These are phyloP conservation scores for Cutaneotrichosporon cutaneum DNA, from an alignment of 1,284 basidiomycete species.

Conservation along the genomic window DNA sequence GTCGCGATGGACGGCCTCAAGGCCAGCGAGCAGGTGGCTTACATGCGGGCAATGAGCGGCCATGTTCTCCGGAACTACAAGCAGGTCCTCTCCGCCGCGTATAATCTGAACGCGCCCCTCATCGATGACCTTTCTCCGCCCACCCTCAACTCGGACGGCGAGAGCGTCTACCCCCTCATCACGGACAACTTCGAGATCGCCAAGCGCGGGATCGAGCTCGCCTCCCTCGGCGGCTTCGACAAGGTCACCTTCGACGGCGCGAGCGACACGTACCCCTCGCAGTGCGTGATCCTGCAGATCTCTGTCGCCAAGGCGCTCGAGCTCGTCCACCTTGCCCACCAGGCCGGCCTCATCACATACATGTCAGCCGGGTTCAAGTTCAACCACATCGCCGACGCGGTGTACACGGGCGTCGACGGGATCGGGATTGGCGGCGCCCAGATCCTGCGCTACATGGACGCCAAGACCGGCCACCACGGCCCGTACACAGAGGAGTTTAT, in stretches of 20 bases:
- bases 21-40: neutral
- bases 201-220: slow-evolving; percentile 3
- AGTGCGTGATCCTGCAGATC: slow-evolving; percentile 5
- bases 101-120: neutral
- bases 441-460: slow-evolving; percentile 6
- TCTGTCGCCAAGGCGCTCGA: neutral
- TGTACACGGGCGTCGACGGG: neutral
- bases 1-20: slow-evolving; percentile 1
- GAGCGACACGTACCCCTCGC: slow-evolving; percentile 2
- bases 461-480: neutral
- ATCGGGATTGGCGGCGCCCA: slow-evolving; percentile 1
- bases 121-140: neutral
- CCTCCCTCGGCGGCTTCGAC: slow-evolving; percentile 1
- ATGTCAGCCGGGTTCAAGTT: slow-evolving; percentile 3
- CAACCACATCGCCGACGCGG: neutral
- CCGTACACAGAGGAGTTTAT: slow-evolving; percentile 6
- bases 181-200: slow-evolving; percentile 2
- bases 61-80: slow-evolving; percentile 5
- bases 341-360: slow-evolving; percentile 2
- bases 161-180: neutral
- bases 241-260: slow-evolving; percentile 4
- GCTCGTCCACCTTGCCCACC: neutral
- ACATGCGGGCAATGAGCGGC: slow-evolving; percentile 1
- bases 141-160: neutral
- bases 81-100: neutral